Percentiles rank a stretch among this genome's conserved stretches.
Evolutionary conservation across 2,329 filamentous ascomycete species (phyloP).

Genomic region (Trichoderma guizhouense): DNA sequence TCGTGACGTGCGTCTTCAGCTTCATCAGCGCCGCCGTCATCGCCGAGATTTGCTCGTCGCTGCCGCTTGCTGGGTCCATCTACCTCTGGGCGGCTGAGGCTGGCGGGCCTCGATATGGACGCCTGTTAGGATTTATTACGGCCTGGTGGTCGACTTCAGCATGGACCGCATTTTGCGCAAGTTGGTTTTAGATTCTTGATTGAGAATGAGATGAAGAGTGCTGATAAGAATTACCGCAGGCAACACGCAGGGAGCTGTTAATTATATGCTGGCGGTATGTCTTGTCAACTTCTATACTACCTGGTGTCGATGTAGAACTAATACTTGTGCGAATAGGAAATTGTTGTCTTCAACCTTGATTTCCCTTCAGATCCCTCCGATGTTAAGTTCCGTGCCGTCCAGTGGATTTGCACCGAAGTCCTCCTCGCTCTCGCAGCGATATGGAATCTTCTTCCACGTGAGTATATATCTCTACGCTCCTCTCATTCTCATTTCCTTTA

Average conservation of each 20-base stretch:
- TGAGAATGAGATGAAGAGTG: constrained; percentile 7
- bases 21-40: constrained; percentile 60
- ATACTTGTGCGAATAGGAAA: constrained; percentile 39
- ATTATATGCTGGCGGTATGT: constrained; percentile 50
- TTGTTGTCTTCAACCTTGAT: constrained; percentile 53
- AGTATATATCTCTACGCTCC: constrained; percentile 21
- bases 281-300: not conserved
- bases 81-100: constrained; percentile 61
- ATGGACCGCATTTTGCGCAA: constrained; percentile 40
- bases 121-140: constrained; percentile 58
- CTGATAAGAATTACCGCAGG: constrained; percentile 26
- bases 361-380: constrained; percentile 51
- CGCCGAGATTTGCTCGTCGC: constrained; percentile 58
- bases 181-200: constrained; percentile 23
- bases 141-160: constrained; percentile 46
- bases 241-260: constrained; percentile 49
- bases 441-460: constrained; percentile 50
- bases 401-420: constrained; percentile 57
- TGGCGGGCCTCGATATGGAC: constrained; percentile 52
- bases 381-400: constrained; percentile 57
- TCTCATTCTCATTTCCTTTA: not conserved
- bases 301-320: not conserved
- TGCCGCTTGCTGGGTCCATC: constrained; percentile 57
- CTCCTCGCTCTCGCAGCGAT: constrained; percentile 48
- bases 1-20: constrained; percentile 57